These are phyloP conservation scores for Apophysomyces sp. DNA, from an alignment of 371 early-diverging fungal species.

Conservation along the genomic window DNA sequence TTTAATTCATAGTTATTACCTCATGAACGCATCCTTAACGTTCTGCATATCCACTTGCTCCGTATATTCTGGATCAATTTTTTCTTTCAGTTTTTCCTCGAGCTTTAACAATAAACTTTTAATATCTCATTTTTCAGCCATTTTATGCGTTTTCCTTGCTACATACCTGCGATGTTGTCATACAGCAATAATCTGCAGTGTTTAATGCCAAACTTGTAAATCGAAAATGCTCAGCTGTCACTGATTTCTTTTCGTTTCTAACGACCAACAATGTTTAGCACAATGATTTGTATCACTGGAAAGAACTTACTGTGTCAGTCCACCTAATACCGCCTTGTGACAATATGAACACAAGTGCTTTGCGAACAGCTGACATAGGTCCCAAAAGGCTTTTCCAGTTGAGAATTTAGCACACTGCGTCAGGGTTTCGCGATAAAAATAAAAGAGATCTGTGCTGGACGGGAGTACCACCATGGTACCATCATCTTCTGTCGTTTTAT, in stretches of 20 bases:
- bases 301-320: slow-evolving; percentile 57
- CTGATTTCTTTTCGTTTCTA: slow-evolving; percentile 64
- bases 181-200: slow-evolving; percentile 92
- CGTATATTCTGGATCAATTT: slow-evolving; percentile 65
- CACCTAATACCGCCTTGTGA: slow-evolving; percentile 61
- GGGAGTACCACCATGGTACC: slow-evolving; percentile 66
- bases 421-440: slow-evolving; percentile 85
- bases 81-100: slow-evolving; percentile 83
- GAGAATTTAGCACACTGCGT: slow-evolving; percentile 82
- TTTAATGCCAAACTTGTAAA: slow-evolving; percentile 78
- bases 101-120: slow-evolving; percentile 47
- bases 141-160: neutral
- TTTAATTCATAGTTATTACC: slow-evolving; percentile 21
- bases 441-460: slow-evolving; percentile 89
- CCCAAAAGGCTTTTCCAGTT: slow-evolving; percentile 80
- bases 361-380: slow-evolving; percentile 71
- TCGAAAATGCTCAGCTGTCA: slow-evolving; percentile 61
- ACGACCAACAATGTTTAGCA: neutral
- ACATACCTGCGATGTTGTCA: slow-evolving; percentile 78
- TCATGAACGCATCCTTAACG: slow-evolving; percentile 77
- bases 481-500: slow-evolving; percentile 54
- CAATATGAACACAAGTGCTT: slow-evolving; percentile 80
- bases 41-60: slow-evolving; percentile 65
- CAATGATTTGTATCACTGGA: no score
- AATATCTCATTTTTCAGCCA: neutral